A percentile compares a stretch with the other conserved stretches of the same genome.
These are phyloP conservation scores for Pythium periplocum DNA, from an alignment of 352 stramenopile genomes.

Conservation along the genomic window DNA sequence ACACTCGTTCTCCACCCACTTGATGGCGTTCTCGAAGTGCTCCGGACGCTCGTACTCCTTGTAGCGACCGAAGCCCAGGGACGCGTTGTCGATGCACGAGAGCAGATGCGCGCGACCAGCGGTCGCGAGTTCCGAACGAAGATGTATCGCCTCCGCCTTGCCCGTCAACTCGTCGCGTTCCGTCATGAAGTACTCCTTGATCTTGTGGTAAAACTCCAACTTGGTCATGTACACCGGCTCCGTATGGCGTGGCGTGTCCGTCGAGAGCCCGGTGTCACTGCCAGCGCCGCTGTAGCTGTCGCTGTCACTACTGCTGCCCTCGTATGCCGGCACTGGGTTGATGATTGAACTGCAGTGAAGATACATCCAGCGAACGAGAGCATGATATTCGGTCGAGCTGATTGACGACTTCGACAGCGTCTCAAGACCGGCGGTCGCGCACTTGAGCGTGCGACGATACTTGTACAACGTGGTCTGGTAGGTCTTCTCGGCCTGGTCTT, in stretches of 20 bases:
- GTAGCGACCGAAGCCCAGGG: constrained; percentile 15
- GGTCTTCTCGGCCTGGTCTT: background rate
- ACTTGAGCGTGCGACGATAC: constrained; percentile 10
- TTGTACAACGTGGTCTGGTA: constrained; percentile 8
- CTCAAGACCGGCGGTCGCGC: constrained; percentile 9
- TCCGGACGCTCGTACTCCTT: background rate
- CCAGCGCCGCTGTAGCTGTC: no score
- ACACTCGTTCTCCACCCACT: constrained; percentile 20
- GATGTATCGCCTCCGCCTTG: constrained; percentile 7
- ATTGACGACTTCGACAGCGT: constrained; percentile 14
- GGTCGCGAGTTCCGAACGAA: constrained; percentile 11
- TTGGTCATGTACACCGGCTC: constrained; percentile 33
- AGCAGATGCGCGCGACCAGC: constrained; percentile 17
- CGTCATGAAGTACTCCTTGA: constrained; percentile 25
- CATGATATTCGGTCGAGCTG: constrained; percentile 10
- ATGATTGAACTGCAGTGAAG: background rate
- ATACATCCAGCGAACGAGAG: constrained; percentile 9
- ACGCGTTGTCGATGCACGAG: constrained; percentile 21
- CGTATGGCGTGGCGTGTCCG: background rate
- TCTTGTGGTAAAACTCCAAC: constrained; percentile 35
- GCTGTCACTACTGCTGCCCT: no score
- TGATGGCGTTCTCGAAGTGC: constrained; percentile 16
- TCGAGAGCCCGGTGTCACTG: no score
- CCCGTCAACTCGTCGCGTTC: constrained; percentile 15
- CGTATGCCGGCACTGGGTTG: no score